Base-by-base conservation (phyloP, 176 grass and related monocot species). In the Poa pratensis region DNA sequence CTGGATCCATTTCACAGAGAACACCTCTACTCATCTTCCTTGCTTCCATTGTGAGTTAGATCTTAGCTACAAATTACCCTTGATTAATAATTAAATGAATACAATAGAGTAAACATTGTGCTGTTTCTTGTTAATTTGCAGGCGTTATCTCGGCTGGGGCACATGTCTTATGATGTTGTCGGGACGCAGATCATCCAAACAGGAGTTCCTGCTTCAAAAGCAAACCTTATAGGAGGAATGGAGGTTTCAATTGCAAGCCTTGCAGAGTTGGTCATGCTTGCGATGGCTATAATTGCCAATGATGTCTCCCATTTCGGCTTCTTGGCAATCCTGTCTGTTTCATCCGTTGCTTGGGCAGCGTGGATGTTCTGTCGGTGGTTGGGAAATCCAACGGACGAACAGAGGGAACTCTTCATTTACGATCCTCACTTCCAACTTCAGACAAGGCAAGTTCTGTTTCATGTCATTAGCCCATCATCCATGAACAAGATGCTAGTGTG, bases 81-180 rank as follows among this genome's bases (percentile, higher is more conserved):
- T 26, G 45, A 46, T 83, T 86, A 72, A 32, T 69, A 70, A 14
- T 50, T 82, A 53, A 3, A 13, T 2, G 23, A 61, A 68, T 23
- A 79, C 22, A 22, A 27, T 28, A 55, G 63, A 51, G 5, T 83
- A 81, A 80, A 59, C 68, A 17, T 18, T 76, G 40, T 52, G 35
- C n/a, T 72, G 20, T 82, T 82, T 9, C 64, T 23, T 64, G 69
- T 68, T 86, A 57, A 86, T 85, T 61, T 83, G 52, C 88, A 97
- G 94, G 91, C 88, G 43, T 49, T 99, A 52, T 99, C 96, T 55
- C 87, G 93, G 80, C 53, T 99, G 59, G 96, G 96, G 14, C 96
- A 94, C 77, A 99, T 99, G 91, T 99, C 96, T 71, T 99, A 99
- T 76, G 96, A 99, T 83, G 91, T 96, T 77, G 91, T 96, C 0